These are phyloP conservation scores for Nemania sp. DNA, from an alignment of 2,329 filamentous ascomycete species.

Conservation along the genomic window DNA sequence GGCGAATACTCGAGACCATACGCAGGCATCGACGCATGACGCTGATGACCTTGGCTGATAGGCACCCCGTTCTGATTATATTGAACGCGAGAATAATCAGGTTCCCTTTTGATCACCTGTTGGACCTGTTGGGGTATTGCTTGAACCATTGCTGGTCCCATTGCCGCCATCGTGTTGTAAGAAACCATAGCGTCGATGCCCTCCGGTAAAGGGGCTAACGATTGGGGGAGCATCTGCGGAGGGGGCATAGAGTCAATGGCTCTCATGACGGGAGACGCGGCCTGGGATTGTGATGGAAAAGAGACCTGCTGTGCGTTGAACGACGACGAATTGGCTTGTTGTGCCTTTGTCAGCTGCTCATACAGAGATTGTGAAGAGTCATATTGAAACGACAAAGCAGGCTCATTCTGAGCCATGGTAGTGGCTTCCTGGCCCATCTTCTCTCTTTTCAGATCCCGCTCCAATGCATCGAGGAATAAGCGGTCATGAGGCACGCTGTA, in stretches of 20 bases:
- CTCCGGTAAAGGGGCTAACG: conserved; percentile 62
- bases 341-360: conserved; percentile 98
- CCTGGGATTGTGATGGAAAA: conserved; percentile 73
- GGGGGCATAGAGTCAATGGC: conserved; percentile 94
- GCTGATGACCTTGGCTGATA: conserved; percentile 79
- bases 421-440: conserved; percentile 99
- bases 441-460: conserved; percentile 96
- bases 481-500: conserved; percentile 98
- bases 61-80: conserved; percentile 93
- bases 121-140: conserved; percentile 64
- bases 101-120: conserved; percentile 81
- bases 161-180: conserved; percentile 68
- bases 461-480: conserved; percentile 93
- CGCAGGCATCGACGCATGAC: conserved; percentile 97
- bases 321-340: conserved; percentile 97
- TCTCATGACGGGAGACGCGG: conserved; percentile 85
- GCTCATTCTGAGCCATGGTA: conserved; percentile 94
- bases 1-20: conserved; percentile 96
- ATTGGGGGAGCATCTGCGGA: conserved; percentile 72
- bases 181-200: conserved; percentile 74
- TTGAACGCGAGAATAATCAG: conserved; percentile 78
- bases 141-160: conserved; percentile 70
- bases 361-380: conserved; percentile 98
- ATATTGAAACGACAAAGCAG: conserved; percentile 96
- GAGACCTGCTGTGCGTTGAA: conserved; percentile 79